Evolutionary conservation across 805 yeast species (phyloP).

Genomic region (Priceomyces haplophilus): DNA sequence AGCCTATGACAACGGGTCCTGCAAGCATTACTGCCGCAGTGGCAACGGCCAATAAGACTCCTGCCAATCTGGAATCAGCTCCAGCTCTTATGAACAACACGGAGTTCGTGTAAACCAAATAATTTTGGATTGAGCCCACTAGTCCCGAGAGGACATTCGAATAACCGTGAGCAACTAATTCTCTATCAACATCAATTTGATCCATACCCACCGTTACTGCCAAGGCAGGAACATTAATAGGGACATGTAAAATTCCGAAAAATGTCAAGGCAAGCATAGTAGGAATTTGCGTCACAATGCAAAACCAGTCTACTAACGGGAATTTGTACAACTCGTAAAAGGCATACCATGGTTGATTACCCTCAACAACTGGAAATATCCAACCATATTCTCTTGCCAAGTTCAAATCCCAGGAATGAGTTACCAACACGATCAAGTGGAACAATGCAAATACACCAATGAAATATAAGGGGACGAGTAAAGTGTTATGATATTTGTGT

Average conservation of each 20-base stretch:
- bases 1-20: constrained; percentile 92
- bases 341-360: constrained; percentile 83
- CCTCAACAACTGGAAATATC: constrained; percentile 68
- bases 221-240: constrained; percentile 95
- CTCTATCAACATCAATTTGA: constrained; percentile 85
- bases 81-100: constrained; percentile 91
- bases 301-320: constrained; percentile 68
- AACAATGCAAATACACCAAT: constrained; percentile 65
- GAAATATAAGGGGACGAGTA: constrained; percentile 79
- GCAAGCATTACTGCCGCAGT: constrained; percentile 77
- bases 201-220: constrained; percentile 88
- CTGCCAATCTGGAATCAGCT: constrained; percentile 85
- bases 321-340: constrained; percentile 76
- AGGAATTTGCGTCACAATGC: constrained; percentile 69
- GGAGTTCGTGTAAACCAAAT: constrained; percentile 91
- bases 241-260: constrained; percentile 94
- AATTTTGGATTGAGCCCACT: constrained; percentile 88
- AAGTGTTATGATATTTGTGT: constrained; percentile 55
- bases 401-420: constrained; percentile 64
- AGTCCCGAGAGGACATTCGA: constrained; percentile 84
- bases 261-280: constrained; percentile 94
- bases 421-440: constrained; percentile 61
- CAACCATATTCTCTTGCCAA: constrained; percentile 73
- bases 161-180: constrained; percentile 90
- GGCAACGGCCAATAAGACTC: constrained; percentile 80